Conservation (phyloP, 2,329 filamentous ascomycete species). For the Thyridium curvatum region DNA sequence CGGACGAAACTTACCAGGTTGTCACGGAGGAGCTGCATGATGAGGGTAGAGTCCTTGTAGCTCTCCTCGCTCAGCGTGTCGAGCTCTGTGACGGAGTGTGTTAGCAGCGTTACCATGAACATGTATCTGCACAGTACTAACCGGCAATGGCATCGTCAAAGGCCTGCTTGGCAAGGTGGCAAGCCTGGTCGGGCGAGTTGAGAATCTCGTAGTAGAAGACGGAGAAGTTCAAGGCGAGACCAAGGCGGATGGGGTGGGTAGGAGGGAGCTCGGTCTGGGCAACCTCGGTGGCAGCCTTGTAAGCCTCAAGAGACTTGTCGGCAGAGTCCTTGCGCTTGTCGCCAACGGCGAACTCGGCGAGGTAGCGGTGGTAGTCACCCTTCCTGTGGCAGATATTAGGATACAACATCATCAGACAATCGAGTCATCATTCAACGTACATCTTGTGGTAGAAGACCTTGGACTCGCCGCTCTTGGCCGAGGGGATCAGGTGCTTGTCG, state of each 20-base stretch:
- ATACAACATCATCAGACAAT: constrained; percentile 4
- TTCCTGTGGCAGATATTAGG: constrained; percentile 57
- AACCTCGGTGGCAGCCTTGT: constrained; percentile 90
- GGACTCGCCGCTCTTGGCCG: constrained; percentile 90
- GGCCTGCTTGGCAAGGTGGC: constrained; percentile 93
- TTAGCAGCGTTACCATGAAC: too few relatives aligned
- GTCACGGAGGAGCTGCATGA: constrained; percentile 97
- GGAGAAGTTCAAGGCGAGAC: constrained; percentile 91
- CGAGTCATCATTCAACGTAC: constrained; percentile 36
- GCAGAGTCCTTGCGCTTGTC: constrained; percentile 94
- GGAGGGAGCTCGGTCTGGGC: constrained; percentile 83
- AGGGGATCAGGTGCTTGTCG: constrained; percentile 89
- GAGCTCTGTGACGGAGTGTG: constrained; percentile 55
- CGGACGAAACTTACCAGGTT: constrained; percentile 63
- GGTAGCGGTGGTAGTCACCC: constrained; percentile 99
- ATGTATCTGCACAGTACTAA: constrained; percentile 19
- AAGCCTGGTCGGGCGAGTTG: constrained; percentile 96
- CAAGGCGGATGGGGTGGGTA: constrained; percentile 88
- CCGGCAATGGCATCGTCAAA: constrained; percentile 93
- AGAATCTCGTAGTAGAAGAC: constrained; percentile 99
- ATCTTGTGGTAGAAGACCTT: constrained; percentile 99
- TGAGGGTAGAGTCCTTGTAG: constrained; percentile 98
- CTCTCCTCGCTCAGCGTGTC: constrained; percentile 96
- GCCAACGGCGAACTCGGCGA: constrained; percentile 91
- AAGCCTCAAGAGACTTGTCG: constrained; percentile 91